These are phyloP conservation scores for Deuterostichococcus epilithicus DNA, from an alignment of 139 green algal species.

Conservation along the genomic window DNA sequence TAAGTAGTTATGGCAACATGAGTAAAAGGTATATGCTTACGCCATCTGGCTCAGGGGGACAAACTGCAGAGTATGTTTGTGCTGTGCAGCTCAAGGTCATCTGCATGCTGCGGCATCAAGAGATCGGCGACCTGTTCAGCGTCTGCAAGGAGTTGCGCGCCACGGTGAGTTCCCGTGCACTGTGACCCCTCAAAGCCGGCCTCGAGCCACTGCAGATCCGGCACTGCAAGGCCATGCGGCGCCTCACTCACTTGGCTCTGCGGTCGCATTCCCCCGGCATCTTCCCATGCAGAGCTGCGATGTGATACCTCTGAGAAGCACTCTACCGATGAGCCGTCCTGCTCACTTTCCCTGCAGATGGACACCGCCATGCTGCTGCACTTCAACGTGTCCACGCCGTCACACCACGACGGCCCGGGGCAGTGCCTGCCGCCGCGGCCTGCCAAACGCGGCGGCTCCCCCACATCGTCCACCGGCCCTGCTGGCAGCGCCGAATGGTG, in stretches of 20 bases:
- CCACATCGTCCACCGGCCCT: not conserved
- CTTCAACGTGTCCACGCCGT: not conserved
- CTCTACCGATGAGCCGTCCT: too few species aligned
- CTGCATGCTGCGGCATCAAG: conserved; percentile 38
- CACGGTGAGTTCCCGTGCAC: conserved; percentile 16
- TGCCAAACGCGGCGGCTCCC: not conserved
- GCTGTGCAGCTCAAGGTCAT: conserved; percentile 38
- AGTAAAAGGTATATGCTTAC: too few species aligned
- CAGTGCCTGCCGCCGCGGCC: not conserved
- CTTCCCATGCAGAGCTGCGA: too few species aligned
- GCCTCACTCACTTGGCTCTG: too few species aligned
- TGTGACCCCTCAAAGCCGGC: too few species aligned
- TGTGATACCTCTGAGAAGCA: too few species aligned
- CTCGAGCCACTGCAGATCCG: too few species aligned
- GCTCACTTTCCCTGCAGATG: not conserved
- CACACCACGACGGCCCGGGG: not conserved
- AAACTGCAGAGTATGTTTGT: not conserved
- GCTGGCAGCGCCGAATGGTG: not conserved
- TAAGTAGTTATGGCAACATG: too few species aligned
- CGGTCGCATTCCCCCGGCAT: too few species aligned
- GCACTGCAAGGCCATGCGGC: too few species aligned
- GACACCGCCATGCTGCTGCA: not conserved
- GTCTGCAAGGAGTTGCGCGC: conserved; percentile 30
- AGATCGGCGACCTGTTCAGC: conserved; percentile 39
- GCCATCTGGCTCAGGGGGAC: too few species aligned